Base-by-base conservation (phyloP, 2,329 filamentous ascomycete genomes). In the Aspergillus tamarii region DNA sequence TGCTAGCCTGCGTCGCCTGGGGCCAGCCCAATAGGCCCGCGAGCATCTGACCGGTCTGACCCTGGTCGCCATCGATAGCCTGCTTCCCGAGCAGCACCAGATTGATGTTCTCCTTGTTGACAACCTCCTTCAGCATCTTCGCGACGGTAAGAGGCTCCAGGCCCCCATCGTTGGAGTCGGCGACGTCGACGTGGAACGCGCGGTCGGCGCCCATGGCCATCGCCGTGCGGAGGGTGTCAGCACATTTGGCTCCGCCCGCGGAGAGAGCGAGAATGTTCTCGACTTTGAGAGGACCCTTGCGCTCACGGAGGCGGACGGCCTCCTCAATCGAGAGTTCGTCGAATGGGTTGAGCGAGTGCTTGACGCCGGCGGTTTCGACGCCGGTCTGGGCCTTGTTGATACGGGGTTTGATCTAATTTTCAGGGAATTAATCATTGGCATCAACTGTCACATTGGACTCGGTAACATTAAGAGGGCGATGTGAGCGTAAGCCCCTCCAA, bases 121-220 rank as follows among this genome's bases (percentile, higher is more conserved):
- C 94, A 0, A 94, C 89, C 72, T 89, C 88, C 74, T 87, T 84
- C 64, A 99, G 86, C 75, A 98, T 81, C 84, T 99, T 99, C 52
- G 95, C 95, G 16, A 99, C 91, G n/a, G 87, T 86, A 62, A 99
- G 84, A 26, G 95, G 95, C 83, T 98, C 95, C 53, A 96, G 84
- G 7, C 77, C 76, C 53, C 75, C 76, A 32, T 91, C 89, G 26
- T 90, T 88, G 63, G 87, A 87, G 48, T 93, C 91, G 69, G 88
- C 87, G 36, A 89, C 83, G 75, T 97, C 92, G 48, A 98, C 90
- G 83, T 95, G 93, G 76, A 99, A 90, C 46, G 84, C 90, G 26
- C 94, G 90, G 85, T 99, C 95, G 19, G 94, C 95, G 69, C 95
- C 95, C 93, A 99, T 97, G 72, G 95, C 95, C 93, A 99, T 95